Evolutionary conservation across 2,329 filamentous ascomycete genomes (phyloP).

Genomic region (Sporothrix schenckii): DNA sequence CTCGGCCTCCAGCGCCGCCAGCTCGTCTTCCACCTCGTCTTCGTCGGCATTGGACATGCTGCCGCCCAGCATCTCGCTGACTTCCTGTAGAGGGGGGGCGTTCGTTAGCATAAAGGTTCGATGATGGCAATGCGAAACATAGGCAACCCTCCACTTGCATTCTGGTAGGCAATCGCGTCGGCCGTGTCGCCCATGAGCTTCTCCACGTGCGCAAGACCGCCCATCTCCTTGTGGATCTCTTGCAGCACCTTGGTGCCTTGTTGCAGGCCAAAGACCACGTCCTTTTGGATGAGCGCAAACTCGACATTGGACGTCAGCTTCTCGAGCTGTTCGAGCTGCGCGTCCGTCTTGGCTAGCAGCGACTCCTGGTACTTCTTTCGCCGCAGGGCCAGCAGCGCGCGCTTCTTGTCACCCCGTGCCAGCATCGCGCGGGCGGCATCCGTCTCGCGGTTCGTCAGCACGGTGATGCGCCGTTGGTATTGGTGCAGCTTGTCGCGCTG

Average conservation of each 20-base stretch:
- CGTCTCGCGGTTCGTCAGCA: conserved; percentile 85
- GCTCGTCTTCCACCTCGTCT: conserved; percentile 95
- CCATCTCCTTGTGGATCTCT: conserved; percentile 95
- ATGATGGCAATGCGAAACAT: background rate
- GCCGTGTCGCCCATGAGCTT: conserved; percentile 91
- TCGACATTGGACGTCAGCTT: conserved; percentile 86
- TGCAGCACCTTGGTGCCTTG: conserved; percentile 88
- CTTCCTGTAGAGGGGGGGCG: conserved; percentile 62
- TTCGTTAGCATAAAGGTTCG: background rate
- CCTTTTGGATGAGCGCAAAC: conserved; percentile 95
- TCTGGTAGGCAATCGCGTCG: conserved; percentile 88
- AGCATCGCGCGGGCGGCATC: conserved; percentile 83
- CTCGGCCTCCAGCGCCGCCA: conserved; percentile 77
- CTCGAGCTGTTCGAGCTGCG: conserved; percentile 91
- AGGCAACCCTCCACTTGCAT: conserved; percentile 55
- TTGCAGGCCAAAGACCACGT: conserved; percentile 88
- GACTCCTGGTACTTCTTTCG: conserved; percentile 97
- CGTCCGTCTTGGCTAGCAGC: conserved; percentile 84
- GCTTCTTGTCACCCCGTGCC: conserved; percentile 73
- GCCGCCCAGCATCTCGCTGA: conserved; percentile 86
- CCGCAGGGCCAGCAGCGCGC: conserved; percentile 83
- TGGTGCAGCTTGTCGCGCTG: conserved; percentile 97
- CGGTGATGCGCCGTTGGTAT: conserved; percentile 87
- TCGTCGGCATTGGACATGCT: conserved; percentile 93
- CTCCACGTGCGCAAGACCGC: conserved; percentile 89